A percentile compares a stretch with the other conserved stretches of the same genome.
phyloP scores from a whole-genome alignment of 2,329 filamentous ascomycete species.

The Dothiorella sarmentorum region DNA sequence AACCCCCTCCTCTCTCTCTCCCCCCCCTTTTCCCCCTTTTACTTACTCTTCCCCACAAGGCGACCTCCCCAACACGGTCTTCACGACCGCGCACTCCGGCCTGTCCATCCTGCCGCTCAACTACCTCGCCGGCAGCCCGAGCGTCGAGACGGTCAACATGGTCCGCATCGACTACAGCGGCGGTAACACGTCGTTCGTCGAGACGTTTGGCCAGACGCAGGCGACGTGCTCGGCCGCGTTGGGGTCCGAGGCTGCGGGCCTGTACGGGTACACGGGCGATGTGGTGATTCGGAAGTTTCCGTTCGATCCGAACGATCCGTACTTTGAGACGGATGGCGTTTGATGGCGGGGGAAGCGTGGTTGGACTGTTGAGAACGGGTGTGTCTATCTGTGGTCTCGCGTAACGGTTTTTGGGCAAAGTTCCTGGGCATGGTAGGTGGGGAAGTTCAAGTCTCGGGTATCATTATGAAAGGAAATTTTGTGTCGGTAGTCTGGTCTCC shows the following conservation, averaged over 20 bases:
- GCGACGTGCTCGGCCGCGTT: not conserved
- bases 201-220: slow-evolving; percentile 29
- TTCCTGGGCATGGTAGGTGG: no score
- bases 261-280: slow-evolving; percentile 22
- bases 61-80: slow-evolving; percentile 51
- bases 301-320: slow-evolving; percentile 11
- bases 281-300: slow-evolving; percentile 38
- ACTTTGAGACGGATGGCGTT: not conserved
- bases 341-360: no score
- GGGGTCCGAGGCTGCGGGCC: not conserved
- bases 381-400: no score
- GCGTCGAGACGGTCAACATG: slow-evolving; percentile 37
- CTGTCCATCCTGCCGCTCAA: slow-evolving; percentile 44
- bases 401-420: no score
- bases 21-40: not conserved
- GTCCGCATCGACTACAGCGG: slow-evolving; percentile 38
- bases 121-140: slow-evolving; percentile 39
- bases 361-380: no score
- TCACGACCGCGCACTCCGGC: slow-evolving; percentile 46
- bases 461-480: no score
- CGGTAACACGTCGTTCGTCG: slow-evolving; percentile 28
- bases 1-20: not conserved
- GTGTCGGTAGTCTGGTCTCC: no score
- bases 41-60: not conserved
- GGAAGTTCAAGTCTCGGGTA: no score